A percentile compares a stretch with the other conserved stretches of the same genome.
phyloP scores from a whole-genome alignment of 2,329 filamentous ascomycete species.

The Passalora sequoiae region DNA sequence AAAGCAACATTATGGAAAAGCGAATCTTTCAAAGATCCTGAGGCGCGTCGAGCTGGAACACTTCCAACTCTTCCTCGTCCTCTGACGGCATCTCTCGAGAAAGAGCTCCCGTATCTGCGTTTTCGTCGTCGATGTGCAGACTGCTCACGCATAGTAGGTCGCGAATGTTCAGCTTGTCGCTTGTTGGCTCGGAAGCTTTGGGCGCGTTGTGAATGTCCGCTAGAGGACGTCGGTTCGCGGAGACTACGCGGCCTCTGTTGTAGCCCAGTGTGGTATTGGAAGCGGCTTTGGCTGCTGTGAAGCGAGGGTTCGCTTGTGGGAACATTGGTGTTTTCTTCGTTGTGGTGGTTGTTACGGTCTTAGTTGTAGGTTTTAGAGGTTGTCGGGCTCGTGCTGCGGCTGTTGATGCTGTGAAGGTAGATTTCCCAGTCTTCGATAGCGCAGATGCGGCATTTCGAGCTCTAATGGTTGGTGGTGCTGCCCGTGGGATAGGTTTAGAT shows the following conservation, averaged over 20 bases:
- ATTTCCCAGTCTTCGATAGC: constrained; percentile 34
- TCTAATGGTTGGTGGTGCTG: constrained; percentile 48
- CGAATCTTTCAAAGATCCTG: constrained; percentile 14
- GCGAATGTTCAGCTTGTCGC: constrained; percentile 20
- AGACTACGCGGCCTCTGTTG: constrained; percentile 63
- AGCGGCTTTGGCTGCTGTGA: constrained; percentile 58
- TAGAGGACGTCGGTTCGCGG: constrained; percentile 34
- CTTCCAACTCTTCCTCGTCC: constrained; percentile 20
- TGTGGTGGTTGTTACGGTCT: constrained; percentile 14
- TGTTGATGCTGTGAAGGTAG: constrained; percentile 38
- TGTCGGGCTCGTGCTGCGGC: constrained; percentile 38
- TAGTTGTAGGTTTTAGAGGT: constrained; percentile 26
- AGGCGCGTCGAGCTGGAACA: constrained; percentile 23
- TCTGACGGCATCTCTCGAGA: constrained; percentile 5
- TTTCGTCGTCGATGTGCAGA: constrained; percentile 18
- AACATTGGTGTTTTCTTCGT: constrained; percentile 15
- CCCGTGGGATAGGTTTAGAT: constrained; percentile 13
- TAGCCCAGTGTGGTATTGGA: constrained; percentile 84
- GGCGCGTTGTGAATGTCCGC: constrained; percentile 19
- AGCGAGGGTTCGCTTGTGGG: constrained; percentile 43
- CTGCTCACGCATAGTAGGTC: constrained; percentile 24
- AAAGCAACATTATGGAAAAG: background rate
- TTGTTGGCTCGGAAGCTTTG: constrained; percentile 4
- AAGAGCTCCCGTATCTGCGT: constrained; percentile 8
- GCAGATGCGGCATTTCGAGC: constrained; percentile 49